Base-by-base conservation (phyloP, 2,329 filamentous ascomycete genomes). In the Ascochyta koolunga region DNA sequence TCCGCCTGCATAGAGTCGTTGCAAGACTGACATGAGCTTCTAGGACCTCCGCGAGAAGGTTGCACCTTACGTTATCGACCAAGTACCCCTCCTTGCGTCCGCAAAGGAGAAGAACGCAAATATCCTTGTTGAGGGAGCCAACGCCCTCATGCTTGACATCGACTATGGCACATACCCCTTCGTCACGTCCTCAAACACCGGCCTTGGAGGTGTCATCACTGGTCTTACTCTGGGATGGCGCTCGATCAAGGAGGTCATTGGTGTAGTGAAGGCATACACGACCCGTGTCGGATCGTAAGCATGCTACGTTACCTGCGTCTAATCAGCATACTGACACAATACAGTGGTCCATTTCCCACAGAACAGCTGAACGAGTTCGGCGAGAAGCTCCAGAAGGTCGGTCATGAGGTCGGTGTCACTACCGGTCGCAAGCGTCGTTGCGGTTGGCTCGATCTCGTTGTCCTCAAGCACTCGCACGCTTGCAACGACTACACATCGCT, bases 71-170 rank as follows among this genome's bases (percentile, higher is more conserved):
- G 82, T 86, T 56, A 80, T 90, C 56, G 89, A 93, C 67, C 86
- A 85, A 55, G 82, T 89, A 24, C 79, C 83, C 33, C 83, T 89
- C 48, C 84, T 91, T 67, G 77, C 80, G 52, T 78, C 78, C 9
- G 86, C 85, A 1, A 86, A 90, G 68, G 75, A 83, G 50, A 77
- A 77, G 50, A 82, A 85, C 32, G 79, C 78, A 32, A 82, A 82
- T 49, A 86, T 90, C 59, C 78, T 90, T 2, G 80, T 90, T 10
- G 88, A 91, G 75, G 88, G 87, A 47, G 86, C 86, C 32, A 84
- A 88, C 64, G 85, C 85, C 9, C 77, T 89, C 45, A 87, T 90
- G 85, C 77, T 89, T 48, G 87, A 89, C 68, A 79, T 89, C 53
- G 83, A 75, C 60, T 71, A 74, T 53, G 71, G 71, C 53, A 86